phyloP scores from a whole-genome alignment of 176 grass and related monocot genomes.

The Oryza meridionalis region DNA sequence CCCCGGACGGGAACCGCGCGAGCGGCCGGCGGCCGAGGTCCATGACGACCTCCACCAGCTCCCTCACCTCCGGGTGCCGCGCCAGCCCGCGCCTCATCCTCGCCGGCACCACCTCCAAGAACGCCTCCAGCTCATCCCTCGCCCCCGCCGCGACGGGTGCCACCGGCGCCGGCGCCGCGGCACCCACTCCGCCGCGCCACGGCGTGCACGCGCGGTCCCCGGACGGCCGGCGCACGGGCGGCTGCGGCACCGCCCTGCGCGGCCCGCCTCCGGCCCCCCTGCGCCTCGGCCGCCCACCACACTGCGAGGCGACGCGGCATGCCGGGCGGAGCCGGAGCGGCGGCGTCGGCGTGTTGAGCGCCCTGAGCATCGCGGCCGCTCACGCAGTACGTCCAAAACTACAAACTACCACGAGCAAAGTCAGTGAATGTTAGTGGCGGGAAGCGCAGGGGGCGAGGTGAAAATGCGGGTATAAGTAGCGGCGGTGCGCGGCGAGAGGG shows the following conservation, averaged over 20 bases:
- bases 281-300: constrained; percentile 24
- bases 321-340: constrained; percentile 61
- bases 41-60: constrained; percentile 94
- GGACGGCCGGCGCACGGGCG: constrained; percentile 69
- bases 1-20: constrained; percentile 86
- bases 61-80: constrained; percentile 67
- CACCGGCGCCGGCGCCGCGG: not conserved
- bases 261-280: not conserved
- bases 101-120: constrained; percentile 76
- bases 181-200: constrained; percentile 39
- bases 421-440: not conserved
- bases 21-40: constrained; percentile 84
- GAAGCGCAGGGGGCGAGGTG: not conserved
- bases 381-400: too few relatives aligned
- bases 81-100: constrained; percentile 79
- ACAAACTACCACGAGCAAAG: not conserved
- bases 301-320: constrained; percentile 53
- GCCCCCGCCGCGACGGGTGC: not conserved
- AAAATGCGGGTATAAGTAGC: constrained; percentile 45
- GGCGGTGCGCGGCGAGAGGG: not conserved
- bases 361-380: constrained; percentile 57
- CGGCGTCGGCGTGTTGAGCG: constrained; percentile 49
- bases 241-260: constrained; percentile 65
- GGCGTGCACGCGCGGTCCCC: constrained; percentile 48
- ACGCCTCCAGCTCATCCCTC: constrained; percentile 68